A percentile compares a stretch with the other conserved stretches of the same genome.
Conservation (phyloP, 371 early-diverging fungal genomes). For the Mortierella sp. region DNA sequence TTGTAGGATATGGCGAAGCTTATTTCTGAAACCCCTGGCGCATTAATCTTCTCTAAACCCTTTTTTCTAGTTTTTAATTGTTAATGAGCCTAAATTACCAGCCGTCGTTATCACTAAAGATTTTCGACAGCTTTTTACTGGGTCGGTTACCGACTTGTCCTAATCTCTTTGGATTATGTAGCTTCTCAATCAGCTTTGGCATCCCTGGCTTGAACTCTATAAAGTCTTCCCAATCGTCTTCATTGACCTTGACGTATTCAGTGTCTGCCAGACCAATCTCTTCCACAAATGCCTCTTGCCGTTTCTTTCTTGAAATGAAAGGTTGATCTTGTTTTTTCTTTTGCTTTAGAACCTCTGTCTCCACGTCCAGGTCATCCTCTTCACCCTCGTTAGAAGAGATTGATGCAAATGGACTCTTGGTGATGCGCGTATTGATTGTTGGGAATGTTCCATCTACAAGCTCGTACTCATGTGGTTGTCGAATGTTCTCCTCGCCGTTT, state of each 20-base stretch:
- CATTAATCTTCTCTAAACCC: too few species aligned
- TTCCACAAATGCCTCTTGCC: slow-evolving; percentile 45
- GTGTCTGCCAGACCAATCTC: slow-evolving; percentile 36
- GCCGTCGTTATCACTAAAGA: slow-evolving; percentile 54
- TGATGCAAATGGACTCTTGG: slow-evolving; percentile 22
- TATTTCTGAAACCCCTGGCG: too few species aligned
- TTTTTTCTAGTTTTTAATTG: too few species aligned
- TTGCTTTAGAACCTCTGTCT: neutral
- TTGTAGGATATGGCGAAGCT: too few species aligned
- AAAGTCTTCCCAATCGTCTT: slow-evolving; percentile 55
- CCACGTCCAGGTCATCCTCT: neutral
- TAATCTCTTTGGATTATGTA: slow-evolving; percentile 48
- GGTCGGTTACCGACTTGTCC: slow-evolving; percentile 53
- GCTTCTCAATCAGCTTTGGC: slow-evolving; percentile 48
- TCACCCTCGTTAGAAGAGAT: neutral
- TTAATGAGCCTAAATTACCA: too few species aligned
- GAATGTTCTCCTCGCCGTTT: slow-evolving; percentile 9
- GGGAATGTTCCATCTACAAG: slow-evolving; percentile 54
- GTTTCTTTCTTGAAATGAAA: slow-evolving; percentile 34
- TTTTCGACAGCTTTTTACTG: slow-evolving; percentile 52
- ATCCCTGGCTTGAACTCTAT: slow-evolving; percentile 53
- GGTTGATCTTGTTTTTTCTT: neutral
- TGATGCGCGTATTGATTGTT: slow-evolving; percentile 44
- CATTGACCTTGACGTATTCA: slow-evolving; percentile 48
- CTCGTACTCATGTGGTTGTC: slow-evolving; percentile 21